Base-by-base conservation (phyloP, 768 basidiomycete genomes). In the Baorangia bicolor region DNA sequence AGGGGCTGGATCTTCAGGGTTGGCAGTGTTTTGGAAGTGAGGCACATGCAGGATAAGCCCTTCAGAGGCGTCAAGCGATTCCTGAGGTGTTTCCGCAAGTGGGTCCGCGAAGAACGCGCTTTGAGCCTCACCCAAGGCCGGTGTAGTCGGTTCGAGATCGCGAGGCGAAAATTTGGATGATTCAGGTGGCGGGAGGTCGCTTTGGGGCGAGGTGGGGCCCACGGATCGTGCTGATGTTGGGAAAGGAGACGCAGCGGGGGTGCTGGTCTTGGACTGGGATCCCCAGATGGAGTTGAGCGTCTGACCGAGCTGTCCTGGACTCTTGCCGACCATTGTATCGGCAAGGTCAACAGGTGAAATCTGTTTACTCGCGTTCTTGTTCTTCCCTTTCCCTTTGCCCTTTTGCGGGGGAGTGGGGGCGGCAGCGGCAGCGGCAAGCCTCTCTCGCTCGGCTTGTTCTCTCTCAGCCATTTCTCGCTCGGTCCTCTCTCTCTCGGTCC, bases 251-350 rank as follows among this genome's bases (percentile, higher is more conserved):
- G 65, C 56, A 60, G 68, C 49, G 48, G 73, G 65, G 39, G 70
- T 65, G 58, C 56, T 49, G 25, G 61, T 57, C 56, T 65, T 66
- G 57, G 64, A 65, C 41, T 67, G 64, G 5, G 71, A 60, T 28
- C 82, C 84, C 81, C 83, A 83, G 6, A 82, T 72, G 0, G 81
- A 74, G 21, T 64, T 75, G 41, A 82, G 75, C 5, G 77, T 62
- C 2, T 82, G 73, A 1, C 64, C 76, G 21, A 82, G 73, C 49
- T 68, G 73, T 12, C 71, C 69, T 13, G 75, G 65, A 34, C 72
- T 72, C 44, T 74, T 74, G 28, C 75, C 73, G 23, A 74, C 74
- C 20, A 72, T 64, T 16, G 73, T 59, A 68, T 78, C 62, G 63
- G 69, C 64, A 58, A 68, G 51, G 59, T 75, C 70, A 64, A 77